Conservation (phyloP, 164 flowering plant genomes). For the Vitis vinifera region ASM3070453v1 NC_081822.1:24062001-24062500, state of each 20-base stretch:
- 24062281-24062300: conserved; percentile 54
- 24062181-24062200: conserved; percentile 59
- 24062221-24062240: conserved; percentile 45
- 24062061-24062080: conserved; percentile 50
- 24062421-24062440: background rate
- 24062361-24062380: conserved; percentile 7
- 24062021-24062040: conserved; percentile 51
- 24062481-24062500: conserved; percentile 1
- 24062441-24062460: no score
- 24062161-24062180: conserved; percentile 51
- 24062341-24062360: conserved; percentile 5
- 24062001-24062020: background rate
- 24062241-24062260: conserved; percentile 58
- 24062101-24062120: conserved; percentile 35
- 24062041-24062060: conserved; percentile 52
- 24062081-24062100: conserved; percentile 50
- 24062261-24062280: conserved; percentile 42
- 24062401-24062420: background rate
- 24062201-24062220: conserved; percentile 57
- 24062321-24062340: conserved; percentile 27
- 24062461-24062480: no score
- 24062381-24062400: background rate
- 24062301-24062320: conserved; percentile 43
- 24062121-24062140: conserved; percentile 40
- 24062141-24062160: conserved; percentile 38